Evolutionary conservation across 345 rosid species (phyloP).

Genomic region (Rhodamnia argentea): DNA sequence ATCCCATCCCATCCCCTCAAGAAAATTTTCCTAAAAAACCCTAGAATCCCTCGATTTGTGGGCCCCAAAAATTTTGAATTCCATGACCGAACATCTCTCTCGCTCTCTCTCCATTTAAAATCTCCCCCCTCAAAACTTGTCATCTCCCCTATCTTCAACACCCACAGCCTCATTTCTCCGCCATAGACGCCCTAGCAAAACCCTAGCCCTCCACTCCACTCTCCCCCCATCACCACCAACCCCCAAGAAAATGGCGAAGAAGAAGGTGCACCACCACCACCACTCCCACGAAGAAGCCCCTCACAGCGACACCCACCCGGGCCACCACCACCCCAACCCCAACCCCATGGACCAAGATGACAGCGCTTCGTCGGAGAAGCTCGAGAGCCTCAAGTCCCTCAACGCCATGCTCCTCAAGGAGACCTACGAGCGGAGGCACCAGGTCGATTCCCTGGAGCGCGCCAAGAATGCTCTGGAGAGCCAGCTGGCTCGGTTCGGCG

Average conservation of each 20-base stretch:
- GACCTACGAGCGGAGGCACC: constrained; percentile 35
- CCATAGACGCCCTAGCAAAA: constrained; percentile 29
- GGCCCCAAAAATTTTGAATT: constrained; percentile 38
- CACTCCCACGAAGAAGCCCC: background rate
- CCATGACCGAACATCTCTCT: constrained; percentile 1
- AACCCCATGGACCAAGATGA: constrained; percentile 21
- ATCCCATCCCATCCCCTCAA: background rate
- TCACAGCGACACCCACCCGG: background rate
- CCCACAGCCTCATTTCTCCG: constrained; percentile 2
- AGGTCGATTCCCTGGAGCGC: constrained; percentile 31
- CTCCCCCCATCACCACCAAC: background rate
- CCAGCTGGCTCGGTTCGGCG: constrained; percentile 20
- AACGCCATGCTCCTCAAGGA: constrained; percentile 48
- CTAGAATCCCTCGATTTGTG: background rate
- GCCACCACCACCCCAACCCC: background rate
- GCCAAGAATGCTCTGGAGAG: constrained; percentile 30
- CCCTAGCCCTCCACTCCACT: constrained; percentile 13
- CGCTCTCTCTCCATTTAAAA: background rate
- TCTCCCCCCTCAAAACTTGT: background rate
- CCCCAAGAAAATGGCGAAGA: constrained; percentile 28
- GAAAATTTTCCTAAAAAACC: too few species aligned
- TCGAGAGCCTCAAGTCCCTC: constrained; percentile 45
- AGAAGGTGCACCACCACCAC: constrained; percentile 21
- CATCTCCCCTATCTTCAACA: background rate
- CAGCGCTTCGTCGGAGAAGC: constrained; percentile 18